phyloP scores from a whole-genome alignment of 768 basidiomycete genomes.

The Chalciporus chontae region DNA sequence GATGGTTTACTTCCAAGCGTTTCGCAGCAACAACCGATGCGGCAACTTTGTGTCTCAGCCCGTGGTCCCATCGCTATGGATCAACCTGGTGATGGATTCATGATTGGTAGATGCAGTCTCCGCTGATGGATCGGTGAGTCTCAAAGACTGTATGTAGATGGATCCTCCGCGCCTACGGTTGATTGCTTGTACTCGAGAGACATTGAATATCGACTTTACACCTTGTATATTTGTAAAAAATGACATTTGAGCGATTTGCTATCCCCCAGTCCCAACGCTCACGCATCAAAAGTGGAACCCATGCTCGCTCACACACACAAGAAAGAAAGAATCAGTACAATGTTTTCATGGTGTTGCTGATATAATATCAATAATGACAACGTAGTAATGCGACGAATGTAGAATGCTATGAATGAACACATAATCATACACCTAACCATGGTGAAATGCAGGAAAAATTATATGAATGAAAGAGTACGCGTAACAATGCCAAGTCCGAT shows the following conservation, averaged over 20 bases:
- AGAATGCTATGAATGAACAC: background rate
- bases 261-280: background rate
- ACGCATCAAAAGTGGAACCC: no score
- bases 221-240: constrained; percentile 4
- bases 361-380: constrained; percentile 27
- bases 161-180: background rate
- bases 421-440: constrained; percentile 26
- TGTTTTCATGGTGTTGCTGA: constrained; percentile 9
- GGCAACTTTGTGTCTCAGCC: no score
- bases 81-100: background rate
- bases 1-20: background rate
- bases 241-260: background rate
- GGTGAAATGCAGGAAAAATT: constrained; percentile 1
- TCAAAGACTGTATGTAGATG: background rate
- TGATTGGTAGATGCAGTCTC: background rate
- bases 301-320: no score
- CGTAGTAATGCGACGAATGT: background rate
- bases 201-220: background rate
- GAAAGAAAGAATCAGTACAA: background rate
- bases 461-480: constrained; percentile 1
- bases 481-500: constrained; percentile 13
- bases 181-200: background rate
- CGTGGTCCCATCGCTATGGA: background rate
- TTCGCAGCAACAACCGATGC: no score
- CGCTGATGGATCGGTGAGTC: background rate